Percentiles rank a stretch among this genome's conserved stretches.
Conservation (phyloP, 495 filamentous ascomycete genomes). For the Tuber magnatum region DNA sequence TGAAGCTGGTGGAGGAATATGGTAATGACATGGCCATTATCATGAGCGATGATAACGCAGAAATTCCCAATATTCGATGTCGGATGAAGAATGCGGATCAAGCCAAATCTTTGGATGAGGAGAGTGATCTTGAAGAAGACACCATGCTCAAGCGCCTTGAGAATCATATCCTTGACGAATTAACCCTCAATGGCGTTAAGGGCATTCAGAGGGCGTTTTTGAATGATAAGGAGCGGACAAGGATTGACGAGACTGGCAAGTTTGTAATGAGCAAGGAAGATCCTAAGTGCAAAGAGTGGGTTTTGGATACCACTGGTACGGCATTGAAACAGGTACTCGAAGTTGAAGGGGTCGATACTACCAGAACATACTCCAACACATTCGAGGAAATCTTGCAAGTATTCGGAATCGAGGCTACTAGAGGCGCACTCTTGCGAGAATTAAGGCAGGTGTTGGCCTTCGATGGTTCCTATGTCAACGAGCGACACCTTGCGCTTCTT, state of each 20-base stretch:
- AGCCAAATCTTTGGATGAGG: conserved; percentile 69
- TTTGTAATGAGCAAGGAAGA: conserved; percentile 63
- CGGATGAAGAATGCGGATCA: conserved; percentile 64
- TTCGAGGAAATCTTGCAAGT: conserved; percentile 88
- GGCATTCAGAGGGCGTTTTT: conserved; percentile 89
- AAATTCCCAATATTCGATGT: conserved; percentile 88
- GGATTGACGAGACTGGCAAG: conserved; percentile 57
- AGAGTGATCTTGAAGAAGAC: conserved; percentile 75
- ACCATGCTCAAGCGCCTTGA: conserved; percentile 84
- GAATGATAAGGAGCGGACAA: conserved; percentile 64
- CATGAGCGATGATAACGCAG: conserved; percentile 96
- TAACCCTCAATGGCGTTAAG: conserved; percentile 80
- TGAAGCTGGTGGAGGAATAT: conserved; percentile 78
- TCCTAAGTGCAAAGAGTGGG: conserved; percentile 77
- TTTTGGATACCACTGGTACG: conserved; percentile 86
- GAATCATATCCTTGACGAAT: conserved; percentile 77
- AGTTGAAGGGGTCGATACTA: conserved; percentile 81
- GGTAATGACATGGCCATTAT: conserved; percentile 83
- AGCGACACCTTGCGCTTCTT: conserved; percentile 90
- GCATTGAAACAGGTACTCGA: conserved; percentile 72
- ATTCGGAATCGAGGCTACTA: conserved; percentile 92
- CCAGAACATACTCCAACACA: conserved; percentile 87
- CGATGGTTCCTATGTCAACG: conserved; percentile 98
- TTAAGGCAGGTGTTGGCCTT: conserved; percentile 86
- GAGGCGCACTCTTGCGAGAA: conserved; percentile 76